Percentiles rank a stretch among this genome's conserved stretches.
Conservation (phyloP, 768 basidiomycete genomes). For the Paxillus ammoniavirescens region DNA sequence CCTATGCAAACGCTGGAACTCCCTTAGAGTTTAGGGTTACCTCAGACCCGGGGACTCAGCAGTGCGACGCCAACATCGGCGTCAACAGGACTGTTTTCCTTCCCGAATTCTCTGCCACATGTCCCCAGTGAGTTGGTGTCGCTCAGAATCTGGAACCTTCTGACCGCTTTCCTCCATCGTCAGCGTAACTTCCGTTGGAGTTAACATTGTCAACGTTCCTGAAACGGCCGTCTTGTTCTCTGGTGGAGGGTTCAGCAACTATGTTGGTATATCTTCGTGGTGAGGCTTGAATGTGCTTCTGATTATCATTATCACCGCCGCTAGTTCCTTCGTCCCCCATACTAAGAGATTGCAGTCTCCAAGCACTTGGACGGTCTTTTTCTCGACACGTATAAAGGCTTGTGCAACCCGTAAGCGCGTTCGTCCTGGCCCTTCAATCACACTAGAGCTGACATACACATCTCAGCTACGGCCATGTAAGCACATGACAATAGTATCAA, state of each 20-base stretch:
- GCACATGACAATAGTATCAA: conserved; percentile 18
- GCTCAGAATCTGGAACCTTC: background rate
- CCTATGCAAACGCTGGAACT: too few species aligned
- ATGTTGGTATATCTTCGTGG: conserved; percentile 37
- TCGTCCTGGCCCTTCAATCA: background rate
- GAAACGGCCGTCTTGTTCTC: conserved; percentile 63
- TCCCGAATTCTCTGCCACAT: conserved; percentile 59
- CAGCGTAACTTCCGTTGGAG: conserved; percentile 77
- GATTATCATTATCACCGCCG: background rate
- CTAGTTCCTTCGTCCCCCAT: conserved; percentile 53
- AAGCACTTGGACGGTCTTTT: conserved; percentile 46
- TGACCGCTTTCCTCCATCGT: background rate
- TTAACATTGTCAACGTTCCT: conserved; percentile 49
- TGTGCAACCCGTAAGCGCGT: conserved; percentile 56
- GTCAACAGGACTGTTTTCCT: conserved; percentile 52
- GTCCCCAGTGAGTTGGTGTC: conserved; percentile 45
- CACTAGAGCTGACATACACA: background rate
- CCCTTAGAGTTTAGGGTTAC: too few species aligned
- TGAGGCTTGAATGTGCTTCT: background rate
- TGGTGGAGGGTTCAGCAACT: conserved; percentile 74
- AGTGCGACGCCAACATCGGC: conserved; percentile 61
- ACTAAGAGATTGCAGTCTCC: conserved; percentile 47
- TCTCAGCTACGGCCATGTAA: conserved; percentile 51
- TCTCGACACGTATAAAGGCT: conserved; percentile 49
- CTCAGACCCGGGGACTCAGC: conserved; percentile 47